phyloP scores from a whole-genome alignment of 75 land plant species.

The Pinus tabuliformis region DNA sequence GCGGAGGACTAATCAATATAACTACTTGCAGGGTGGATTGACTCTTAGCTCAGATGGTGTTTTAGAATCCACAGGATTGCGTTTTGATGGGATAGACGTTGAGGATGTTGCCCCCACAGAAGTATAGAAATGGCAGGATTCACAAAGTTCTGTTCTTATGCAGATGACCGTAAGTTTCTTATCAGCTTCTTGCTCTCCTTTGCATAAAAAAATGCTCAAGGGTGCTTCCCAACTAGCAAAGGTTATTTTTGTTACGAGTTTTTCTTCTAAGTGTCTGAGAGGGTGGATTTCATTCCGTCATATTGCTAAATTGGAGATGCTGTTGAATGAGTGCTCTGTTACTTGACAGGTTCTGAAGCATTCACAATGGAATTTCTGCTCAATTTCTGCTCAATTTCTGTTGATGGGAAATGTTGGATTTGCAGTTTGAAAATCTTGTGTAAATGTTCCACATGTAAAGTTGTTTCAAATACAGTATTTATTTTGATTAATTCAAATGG shows the following conservation, averaged over 20 bases:
- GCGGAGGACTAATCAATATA: neutral
- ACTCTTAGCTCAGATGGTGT: slow-evolving; percentile 61
- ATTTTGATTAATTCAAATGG: neutral
- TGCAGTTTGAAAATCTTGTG: slow-evolving; percentile 5
- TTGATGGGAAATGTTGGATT: neutral
- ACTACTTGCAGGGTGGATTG: slow-evolving; percentile 56
- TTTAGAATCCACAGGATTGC: slow-evolving; percentile 52
- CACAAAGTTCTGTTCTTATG: neutral
- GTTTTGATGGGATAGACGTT: slow-evolving; percentile 44
- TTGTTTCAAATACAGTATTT: neutral
- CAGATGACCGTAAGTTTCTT: neutral
- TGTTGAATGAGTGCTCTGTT: neutral
- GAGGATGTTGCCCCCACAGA: slow-evolving; percentile 43
- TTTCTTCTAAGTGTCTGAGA: neutral
- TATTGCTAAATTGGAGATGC: neutral
- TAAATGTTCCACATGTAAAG: slow-evolving; percentile 1
- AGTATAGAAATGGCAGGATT: neutral
- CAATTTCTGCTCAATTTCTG: neutral
- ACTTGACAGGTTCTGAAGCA: neutral
- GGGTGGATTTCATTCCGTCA: too few species aligned
- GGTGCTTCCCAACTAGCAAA: neutral
- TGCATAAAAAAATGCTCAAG: neutral
- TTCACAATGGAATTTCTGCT: neutral
- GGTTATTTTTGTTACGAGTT: neutral
- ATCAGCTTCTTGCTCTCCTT: neutral